Conservation (phyloP, 2,329 filamentous ascomycete genomes). For the Pyrenochaeta sp. region DNA sequence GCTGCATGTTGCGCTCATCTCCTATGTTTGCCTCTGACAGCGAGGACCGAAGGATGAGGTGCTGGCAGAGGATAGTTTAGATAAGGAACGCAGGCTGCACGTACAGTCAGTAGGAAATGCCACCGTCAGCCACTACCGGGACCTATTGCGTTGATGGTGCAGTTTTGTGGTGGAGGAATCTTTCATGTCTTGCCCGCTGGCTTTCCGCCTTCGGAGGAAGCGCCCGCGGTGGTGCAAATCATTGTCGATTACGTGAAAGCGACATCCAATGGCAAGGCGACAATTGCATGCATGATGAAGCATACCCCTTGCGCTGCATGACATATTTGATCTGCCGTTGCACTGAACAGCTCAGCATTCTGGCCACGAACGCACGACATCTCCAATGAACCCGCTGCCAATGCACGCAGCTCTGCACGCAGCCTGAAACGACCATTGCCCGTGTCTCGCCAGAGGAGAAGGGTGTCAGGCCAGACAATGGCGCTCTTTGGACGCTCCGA, state of each 20-base stretch:
- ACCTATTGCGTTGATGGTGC: neutral
- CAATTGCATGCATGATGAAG: slow-evolving; percentile 23
- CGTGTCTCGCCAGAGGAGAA: slow-evolving; percentile 18
- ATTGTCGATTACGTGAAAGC: slow-evolving; percentile 1
- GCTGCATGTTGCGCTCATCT: slow-evolving; percentile 36
- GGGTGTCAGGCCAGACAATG: slow-evolving; percentile 23
- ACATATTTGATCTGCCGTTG: slow-evolving; percentile 27
- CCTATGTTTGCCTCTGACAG: slow-evolving; percentile 11
- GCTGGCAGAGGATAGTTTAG: slow-evolving; percentile 2
- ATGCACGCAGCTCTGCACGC: slow-evolving; percentile 34
- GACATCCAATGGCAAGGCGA: slow-evolving; percentile 1
- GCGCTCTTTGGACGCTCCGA: slow-evolving; percentile 24
- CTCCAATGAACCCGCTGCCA: slow-evolving; percentile 30
- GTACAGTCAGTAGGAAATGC: slow-evolving; percentile 9
- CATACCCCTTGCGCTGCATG: slow-evolving; percentile 33
- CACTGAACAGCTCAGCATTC: slow-evolving; percentile 25
- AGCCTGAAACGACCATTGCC: slow-evolving; percentile 28
- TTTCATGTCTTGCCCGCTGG: neutral
- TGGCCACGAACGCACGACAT: slow-evolving; percentile 39
- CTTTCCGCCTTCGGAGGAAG: slow-evolving; percentile 7
- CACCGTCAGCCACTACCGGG: slow-evolving; percentile 24
- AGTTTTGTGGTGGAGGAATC: neutral
- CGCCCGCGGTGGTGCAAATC: neutral
- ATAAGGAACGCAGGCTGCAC: slow-evolving; percentile 1
- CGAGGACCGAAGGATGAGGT: neutral